Base-by-base conservation (phyloP, 2,329 filamentous ascomycete species). In the Dothistroma pini region DNA sequence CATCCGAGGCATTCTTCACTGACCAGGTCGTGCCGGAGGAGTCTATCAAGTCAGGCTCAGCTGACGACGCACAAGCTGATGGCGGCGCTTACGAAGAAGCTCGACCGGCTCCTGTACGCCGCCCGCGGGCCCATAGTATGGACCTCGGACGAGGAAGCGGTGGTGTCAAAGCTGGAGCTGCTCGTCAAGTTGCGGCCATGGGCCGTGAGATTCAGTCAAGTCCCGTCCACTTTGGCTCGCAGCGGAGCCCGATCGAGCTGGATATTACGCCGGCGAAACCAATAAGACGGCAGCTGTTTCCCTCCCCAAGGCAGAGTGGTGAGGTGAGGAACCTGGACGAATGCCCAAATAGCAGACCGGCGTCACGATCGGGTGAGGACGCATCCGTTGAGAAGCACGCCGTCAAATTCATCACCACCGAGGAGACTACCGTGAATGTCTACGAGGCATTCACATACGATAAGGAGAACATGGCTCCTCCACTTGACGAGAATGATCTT, bases 241-340 rank as follows among this genome's bases (percentile, higher is more conserved):
- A 78, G 54, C 73, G 77, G 55, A 75, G 78, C 19, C 78, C 80
- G 1, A 78, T 83, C 62, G 79, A 85, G 62, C 72, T 82, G 54
- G 78, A 80, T 55, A 71, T 84, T 14, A 86, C 84, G 4, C 84
- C 84, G 2, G 56, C 41, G 51, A 85, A 80, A 69, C 81, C 84
- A 22, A 92, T 89, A 0, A 83, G 89, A 62, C 82, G 91, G 60
- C 75, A 93, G 2, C 80, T 95, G 0, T 95, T 95, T 70, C 89
- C 90, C 0, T 92, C 89, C 0, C 90, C 90, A 1, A 82, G 86
- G 49, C 89, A 88, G 66, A 83, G 86, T 32, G 84, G 83, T 38
- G 80, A 84, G 51, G 77, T 82, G 1, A 90, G 86, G 71, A 82
- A 84, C 22, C 79, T 90, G 2, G 82, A 64, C 51, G 58, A 59